Evolutionary conservation across 2,329 filamentous ascomycete genomes (phyloP).

Genomic region (Fusarium sp.): DNA sequence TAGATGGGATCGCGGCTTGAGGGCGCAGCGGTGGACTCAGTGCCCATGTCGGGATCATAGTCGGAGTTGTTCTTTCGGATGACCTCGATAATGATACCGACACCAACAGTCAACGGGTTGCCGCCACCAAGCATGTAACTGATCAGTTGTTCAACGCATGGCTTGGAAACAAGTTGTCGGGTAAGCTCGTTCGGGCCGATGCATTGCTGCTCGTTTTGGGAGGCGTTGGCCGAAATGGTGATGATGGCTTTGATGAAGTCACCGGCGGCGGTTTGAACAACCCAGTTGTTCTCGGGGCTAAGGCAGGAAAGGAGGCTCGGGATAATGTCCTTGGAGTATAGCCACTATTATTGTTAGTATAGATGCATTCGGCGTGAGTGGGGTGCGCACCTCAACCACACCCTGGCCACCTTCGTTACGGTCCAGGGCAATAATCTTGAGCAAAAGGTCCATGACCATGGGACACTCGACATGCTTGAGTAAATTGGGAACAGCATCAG

Average conservation of each 20-base stretch:
- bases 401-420: constrained; percentile 91
- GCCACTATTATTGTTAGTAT: constrained; percentile 71
- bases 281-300: constrained; percentile 83
- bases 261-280: constrained; percentile 94
- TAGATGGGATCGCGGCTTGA: constrained; percentile 95
- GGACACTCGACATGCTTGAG: constrained; percentile 95
- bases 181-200: constrained; percentile 98
- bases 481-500: constrained; percentile 84
- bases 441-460: constrained; percentile 96
- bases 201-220: constrained; percentile 97
- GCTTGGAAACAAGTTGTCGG: constrained; percentile 88
- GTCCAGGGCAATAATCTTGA: constrained; percentile 97
- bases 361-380: constrained; percentile 1
- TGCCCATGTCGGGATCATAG: constrained; percentile 92
- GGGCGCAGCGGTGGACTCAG: constrained; percentile 80
- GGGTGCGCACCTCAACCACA: constrained; percentile 80
- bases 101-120: constrained; percentile 93
- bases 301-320: constrained; percentile 88
- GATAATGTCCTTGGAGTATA: constrained; percentile 89
- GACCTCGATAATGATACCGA: constrained; percentile 97
- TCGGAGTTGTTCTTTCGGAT: constrained; percentile 99
- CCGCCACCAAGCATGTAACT: constrained; percentile 92
- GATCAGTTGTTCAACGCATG: constrained; percentile 87
- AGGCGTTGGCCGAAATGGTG: constrained; percentile 97
- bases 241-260: constrained; percentile 99